Base-by-base conservation (phyloP, 257 asterid species). In the Solanum ahanhuiri region DNA sequence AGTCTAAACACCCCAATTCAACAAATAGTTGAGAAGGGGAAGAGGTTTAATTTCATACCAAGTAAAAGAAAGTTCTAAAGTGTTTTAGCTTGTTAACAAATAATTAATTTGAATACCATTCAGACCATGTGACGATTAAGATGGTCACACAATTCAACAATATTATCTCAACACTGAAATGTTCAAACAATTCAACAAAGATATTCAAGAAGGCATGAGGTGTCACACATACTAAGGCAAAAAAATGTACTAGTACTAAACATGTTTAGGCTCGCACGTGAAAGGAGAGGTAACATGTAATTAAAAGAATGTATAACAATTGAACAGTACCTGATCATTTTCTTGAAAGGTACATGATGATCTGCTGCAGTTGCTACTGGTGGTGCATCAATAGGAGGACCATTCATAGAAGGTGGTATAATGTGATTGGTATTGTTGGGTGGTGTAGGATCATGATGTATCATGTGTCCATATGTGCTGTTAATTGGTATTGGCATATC, bases 401-500 rank as follows among this genome's bases (percentile, higher is more conserved):
- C 90, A 86, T 85, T 91, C 66, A 91, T 89, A 57, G 94, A 84
- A 9, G 92, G 87, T 22, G 93, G 91, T 76, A 90, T 83, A 20
- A 89, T 83, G 87, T 83, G 86, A 39, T 83, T 83, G 33, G 57
- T 39, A 64, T 45, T 86, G 81, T 81, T 85, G 86, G 87, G 91
- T 91, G 88, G 30, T 57, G 91, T 8, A 20, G 90, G 86, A 51
- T 90, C 87, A 83, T 90, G 93, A 85, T 91, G 95, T 28, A 92
- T 91, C 89, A 93, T 85, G 90, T 92, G 91, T 14, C 60, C 83
- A 86, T 95, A 96, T 30, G 94, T 84, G 33, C 91, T 94, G 91
- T 89, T 95, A 28, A 96, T 93, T n/a, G 99, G 99, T 28, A 93
- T 54, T 83, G 98, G 94, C 96, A 94, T 92, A 77, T 93, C 98